Percentiles rank a stretch among this genome's conserved stretches.
These are phyloP conservation scores for Daldinia concentrica DNA, from an alignment of 495 filamentous ascomycete genomes.

Conservation along the genomic window DNA sequence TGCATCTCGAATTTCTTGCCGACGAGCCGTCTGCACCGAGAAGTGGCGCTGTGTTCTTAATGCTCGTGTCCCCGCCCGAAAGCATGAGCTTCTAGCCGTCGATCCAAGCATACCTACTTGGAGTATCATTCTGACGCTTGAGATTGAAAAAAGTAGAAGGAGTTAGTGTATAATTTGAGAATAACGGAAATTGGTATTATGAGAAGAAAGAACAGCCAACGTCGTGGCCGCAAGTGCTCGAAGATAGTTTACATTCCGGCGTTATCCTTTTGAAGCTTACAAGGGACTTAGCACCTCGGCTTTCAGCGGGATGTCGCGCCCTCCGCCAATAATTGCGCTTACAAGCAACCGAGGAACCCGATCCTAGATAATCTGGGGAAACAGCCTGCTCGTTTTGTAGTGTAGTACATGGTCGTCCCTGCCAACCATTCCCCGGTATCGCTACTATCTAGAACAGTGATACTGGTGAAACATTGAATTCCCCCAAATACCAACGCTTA, in stretches of 20 bases:
- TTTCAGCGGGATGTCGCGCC: conserved; percentile 23
- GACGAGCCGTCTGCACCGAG: conserved; percentile 65
- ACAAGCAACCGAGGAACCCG: conserved; percentile 32
- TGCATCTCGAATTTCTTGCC: conserved; percentile 80
- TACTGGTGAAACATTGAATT: not conserved
- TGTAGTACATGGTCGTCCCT: not conserved
- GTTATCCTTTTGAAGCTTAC: conserved; percentile 6
- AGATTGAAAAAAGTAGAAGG: not conserved
- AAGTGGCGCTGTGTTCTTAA: conserved; percentile 67
- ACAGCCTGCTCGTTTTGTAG: not conserved
- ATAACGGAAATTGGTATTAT: not conserved
- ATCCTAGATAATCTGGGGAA: conserved; percentile 32
- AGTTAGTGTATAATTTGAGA: not conserved
- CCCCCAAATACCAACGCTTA: not conserved
- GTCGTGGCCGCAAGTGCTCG: not conserved
- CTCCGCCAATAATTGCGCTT: not conserved
- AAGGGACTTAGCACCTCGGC: conserved; percentile 33
- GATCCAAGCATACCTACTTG: conserved; percentile 16
- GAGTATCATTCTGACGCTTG: conserved; percentile 21
- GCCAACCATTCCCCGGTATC: not conserved
- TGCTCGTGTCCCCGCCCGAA: conserved; percentile 24
- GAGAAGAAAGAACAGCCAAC: not conserved
- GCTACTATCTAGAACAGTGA: not conserved
- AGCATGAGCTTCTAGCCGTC: conserved; percentile 15
- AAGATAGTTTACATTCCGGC: not conserved